Conservation (phyloP, 1,284 basidiomycete genomes). For the Marasmius oreades region DNA sequence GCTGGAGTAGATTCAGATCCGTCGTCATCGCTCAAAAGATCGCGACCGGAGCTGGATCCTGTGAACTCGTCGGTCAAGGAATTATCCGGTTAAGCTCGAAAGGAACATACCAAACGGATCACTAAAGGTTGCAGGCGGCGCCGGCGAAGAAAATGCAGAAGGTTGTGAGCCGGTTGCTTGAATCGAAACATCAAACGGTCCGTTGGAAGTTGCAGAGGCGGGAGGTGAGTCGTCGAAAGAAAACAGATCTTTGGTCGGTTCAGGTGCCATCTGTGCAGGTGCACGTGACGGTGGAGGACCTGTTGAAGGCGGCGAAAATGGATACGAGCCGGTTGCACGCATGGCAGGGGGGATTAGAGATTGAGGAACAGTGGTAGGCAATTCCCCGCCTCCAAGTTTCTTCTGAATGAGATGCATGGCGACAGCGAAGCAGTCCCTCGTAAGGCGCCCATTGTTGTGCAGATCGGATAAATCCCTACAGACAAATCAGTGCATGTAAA, state of each 20-base stretch:
- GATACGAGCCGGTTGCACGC: constrained; percentile 39
- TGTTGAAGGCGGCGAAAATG: constrained; percentile 33
- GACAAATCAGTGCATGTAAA: constrained; percentile 13
- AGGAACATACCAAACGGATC: constrained; percentile 38
- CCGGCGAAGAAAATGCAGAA: constrained; percentile 18
- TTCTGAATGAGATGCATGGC: constrained; percentile 94
- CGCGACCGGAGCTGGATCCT: constrained; percentile 30
- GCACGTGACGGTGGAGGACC: constrained; percentile 24
- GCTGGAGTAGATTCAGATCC: constrained; percentile 45
- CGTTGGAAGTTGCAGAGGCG: constrained; percentile 34
- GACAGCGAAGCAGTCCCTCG: constrained; percentile 92
- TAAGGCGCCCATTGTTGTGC: constrained; percentile 84
- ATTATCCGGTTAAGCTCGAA: constrained; percentile 17
- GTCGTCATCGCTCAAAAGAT: constrained; percentile 76
- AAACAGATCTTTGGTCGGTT: constrained; percentile 37
- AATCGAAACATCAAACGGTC: constrained; percentile 12
- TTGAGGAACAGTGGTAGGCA: constrained; percentile 71
- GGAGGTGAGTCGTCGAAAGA: constrained; percentile 67
- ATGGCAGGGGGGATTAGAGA: constrained; percentile 82
- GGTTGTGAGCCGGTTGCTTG: constrained; percentile 16
- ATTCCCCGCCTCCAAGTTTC: constrained; percentile 80
- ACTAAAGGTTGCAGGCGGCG: constrained; percentile 21
- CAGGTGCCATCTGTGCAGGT: constrained; percentile 26
- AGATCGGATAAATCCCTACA: constrained; percentile 92
- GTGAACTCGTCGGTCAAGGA: constrained; percentile 13